A percentile compares a stretch with the other conserved stretches of the same genome.
These are phyloP conservation scores for Leptodontidium sp. DNA, from an alignment of 2,329 filamentous ascomycete species.

Conservation along the genomic window DNA sequence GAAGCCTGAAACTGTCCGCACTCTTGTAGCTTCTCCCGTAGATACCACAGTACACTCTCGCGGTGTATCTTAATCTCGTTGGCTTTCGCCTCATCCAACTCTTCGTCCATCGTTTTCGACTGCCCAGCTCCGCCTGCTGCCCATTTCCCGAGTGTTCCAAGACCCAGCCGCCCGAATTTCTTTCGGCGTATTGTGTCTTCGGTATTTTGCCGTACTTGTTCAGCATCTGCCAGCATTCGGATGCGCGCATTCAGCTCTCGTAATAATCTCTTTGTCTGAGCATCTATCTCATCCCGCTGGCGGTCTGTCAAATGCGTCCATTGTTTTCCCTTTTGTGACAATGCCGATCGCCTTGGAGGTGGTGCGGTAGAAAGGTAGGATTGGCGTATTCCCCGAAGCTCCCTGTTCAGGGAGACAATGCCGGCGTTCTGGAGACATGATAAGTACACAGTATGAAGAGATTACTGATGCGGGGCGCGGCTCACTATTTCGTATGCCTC, in stretches of 20 bases:
- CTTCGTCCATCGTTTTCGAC: conserved; percentile 71
- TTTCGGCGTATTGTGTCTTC: conserved; percentile 74
- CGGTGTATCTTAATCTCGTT: conserved; percentile 74
- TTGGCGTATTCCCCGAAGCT: conserved; percentile 84
- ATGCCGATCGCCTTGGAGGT: conserved; percentile 57
- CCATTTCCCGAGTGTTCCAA: conserved; percentile 72
- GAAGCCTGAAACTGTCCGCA: conserved; percentile 81
- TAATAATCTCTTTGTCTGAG: conserved; percentile 84
- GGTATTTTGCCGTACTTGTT: conserved; percentile 81
- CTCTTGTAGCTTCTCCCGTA: conserved; percentile 78
- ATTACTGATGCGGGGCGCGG: conserved; percentile 22
- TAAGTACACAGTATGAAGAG: background rate
- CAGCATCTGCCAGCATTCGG: conserved; percentile 79
- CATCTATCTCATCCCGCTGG: conserved; percentile 87
- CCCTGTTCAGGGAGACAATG: conserved; percentile 79
- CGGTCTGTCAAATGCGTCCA: conserved; percentile 69
- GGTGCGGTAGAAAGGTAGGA: conserved; percentile 87
- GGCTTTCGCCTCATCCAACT: conserved; percentile 73
- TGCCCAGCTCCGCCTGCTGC: conserved; percentile 68
- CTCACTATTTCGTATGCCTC: conserved; percentile 92
- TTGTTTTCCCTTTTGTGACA: conserved; percentile 41
- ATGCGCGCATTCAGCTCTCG: conserved; percentile 87
- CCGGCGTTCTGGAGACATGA: conserved; percentile 74
- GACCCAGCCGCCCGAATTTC: conserved; percentile 67
- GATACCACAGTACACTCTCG: conserved; percentile 84